These are phyloP conservation scores for Colletotrichum sp. DNA, from an alignment of 2,329 filamentous ascomycete genomes.

Conservation along the genomic window DNA sequence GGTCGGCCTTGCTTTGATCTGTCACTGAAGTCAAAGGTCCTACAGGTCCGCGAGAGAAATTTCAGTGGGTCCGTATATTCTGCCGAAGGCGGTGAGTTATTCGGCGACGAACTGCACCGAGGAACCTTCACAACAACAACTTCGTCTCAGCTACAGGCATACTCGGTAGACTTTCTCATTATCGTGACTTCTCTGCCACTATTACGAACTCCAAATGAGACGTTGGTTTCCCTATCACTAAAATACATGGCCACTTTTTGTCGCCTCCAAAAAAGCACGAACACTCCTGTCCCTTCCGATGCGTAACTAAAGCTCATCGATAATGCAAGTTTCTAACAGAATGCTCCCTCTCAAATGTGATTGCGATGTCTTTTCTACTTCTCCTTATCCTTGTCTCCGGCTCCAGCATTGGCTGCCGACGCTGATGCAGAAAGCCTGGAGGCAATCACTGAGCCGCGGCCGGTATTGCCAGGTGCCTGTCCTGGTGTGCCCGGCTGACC, in stretches of 20 bases:
- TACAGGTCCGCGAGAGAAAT: constrained; percentile 18
- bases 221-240: neutral
- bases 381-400: neutral
- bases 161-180: neutral
- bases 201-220: neutral
- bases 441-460: constrained; percentile 7
- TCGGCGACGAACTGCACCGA: neutral
- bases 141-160: neutral
- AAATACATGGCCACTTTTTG: neutral
- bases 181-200: neutral
- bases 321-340: neutral
- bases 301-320: neutral
- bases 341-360: neutral
- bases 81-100: constrained; percentile 19
- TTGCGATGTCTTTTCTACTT: neutral
- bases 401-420: neutral
- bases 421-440: neutral
- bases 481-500: neutral
- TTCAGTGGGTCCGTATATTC: constrained; percentile 21
- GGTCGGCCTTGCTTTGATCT: neutral
- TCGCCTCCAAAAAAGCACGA: neutral
- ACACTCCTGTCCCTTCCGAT: neutral
- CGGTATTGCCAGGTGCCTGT: neutral
- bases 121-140: neutral
- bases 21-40: neutral